Base-by-base conservation (phyloP, 1,284 basidiomycete species). In the Waitea zeae region DNA sequence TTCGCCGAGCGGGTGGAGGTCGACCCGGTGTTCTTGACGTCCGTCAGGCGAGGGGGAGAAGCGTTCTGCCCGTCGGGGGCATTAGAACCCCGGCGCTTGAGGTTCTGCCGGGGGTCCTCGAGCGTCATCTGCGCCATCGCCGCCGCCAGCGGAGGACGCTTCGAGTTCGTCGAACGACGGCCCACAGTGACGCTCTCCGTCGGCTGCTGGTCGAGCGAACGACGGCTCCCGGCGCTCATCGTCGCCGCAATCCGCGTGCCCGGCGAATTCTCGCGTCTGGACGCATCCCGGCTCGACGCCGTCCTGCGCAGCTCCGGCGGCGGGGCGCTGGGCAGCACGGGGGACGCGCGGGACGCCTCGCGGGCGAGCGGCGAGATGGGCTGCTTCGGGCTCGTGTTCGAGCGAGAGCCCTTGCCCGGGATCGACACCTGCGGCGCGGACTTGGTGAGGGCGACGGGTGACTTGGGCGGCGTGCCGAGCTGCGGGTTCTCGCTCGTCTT, bases 341-440 rank as follows among this genome's bases (percentile, higher is more conserved):
- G 57, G 56, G n/a, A 56, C 50, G 5, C 24, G 9, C 9, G 7
- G 24, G 24, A 26, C 24, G 24, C n/a, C 24, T 26, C 24, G 24
- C 24, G 24, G 24, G 49, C 46, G 36, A 63, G 55, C 11, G 59
- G 49, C 11, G 53, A 43, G 28, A 49, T 42, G 29, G 46, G 35
- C 46, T 62, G 59, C 41, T 64, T 62, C 4, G 67, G 67, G 40
- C 67, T 70, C 36, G 61, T 53, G n/a, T 57, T 54, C 12, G 56
- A 7, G 24, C 9, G 48, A 36, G 62, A 56, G 30, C 46, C 44
- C 44, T 59, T 64, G 30, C 40, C 30, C 15, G 62, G 51, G 34
- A 58, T 47, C 17, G 55, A 48, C 41, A 57, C 53, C 20, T 52
- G 45, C 33, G 50, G 41, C 22, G 56, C 46, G 36, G 50, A 43